These are phyloP conservation scores for Dipteronia sinensis DNA, from an alignment of 345 rosid genomes.

Conservation along the genomic window DNA sequence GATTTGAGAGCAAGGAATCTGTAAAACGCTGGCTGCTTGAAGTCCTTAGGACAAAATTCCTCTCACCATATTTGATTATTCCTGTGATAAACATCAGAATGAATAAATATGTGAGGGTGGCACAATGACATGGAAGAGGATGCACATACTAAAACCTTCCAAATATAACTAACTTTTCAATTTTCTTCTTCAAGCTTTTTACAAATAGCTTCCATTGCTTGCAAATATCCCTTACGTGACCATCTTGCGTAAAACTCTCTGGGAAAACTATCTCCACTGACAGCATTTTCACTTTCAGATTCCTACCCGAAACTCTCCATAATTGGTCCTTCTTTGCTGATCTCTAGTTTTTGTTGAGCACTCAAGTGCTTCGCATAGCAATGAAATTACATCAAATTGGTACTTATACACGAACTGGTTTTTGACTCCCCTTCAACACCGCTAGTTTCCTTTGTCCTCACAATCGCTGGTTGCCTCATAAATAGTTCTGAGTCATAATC, in stretches of 20 bases:
- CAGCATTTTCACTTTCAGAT: constrained; percentile 38
- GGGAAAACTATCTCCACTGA: constrained; percentile 34
- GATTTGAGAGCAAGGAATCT: constrained; percentile 9
- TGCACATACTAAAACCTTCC: constrained; percentile 12
- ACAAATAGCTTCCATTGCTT: constrained; percentile 81
- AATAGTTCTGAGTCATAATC: too few relatives aligned
- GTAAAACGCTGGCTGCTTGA: constrained; percentile 13
- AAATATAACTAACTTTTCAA: constrained; percentile 60
- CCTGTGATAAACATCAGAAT: constrained; percentile 21
- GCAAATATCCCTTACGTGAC: constrained; percentile 71
- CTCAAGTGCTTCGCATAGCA: too few relatives aligned
- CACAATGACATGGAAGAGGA: constrained; percentile 19
- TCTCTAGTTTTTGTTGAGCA: too few relatives aligned
- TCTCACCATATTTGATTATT: constrained; percentile 36
- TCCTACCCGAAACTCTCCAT: constrained; percentile 31
- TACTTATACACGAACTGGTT: constrained; percentile 52
- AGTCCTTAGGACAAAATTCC: constrained; percentile 31
- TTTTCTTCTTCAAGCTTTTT: constrained; percentile 77
- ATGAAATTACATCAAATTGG: constrained; percentile 2
- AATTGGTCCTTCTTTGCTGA: constrained; percentile 21
- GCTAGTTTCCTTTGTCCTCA: constrained; percentile 62
- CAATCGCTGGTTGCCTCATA: constrained; percentile 70
- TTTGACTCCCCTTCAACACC: constrained; percentile 63
- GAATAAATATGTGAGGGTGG: too few relatives aligned
- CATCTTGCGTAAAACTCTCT: constrained; percentile 48